Conservation (phyloP, 495 filamentous ascomycete genomes). For the Durotheca rogersii region DNA sequence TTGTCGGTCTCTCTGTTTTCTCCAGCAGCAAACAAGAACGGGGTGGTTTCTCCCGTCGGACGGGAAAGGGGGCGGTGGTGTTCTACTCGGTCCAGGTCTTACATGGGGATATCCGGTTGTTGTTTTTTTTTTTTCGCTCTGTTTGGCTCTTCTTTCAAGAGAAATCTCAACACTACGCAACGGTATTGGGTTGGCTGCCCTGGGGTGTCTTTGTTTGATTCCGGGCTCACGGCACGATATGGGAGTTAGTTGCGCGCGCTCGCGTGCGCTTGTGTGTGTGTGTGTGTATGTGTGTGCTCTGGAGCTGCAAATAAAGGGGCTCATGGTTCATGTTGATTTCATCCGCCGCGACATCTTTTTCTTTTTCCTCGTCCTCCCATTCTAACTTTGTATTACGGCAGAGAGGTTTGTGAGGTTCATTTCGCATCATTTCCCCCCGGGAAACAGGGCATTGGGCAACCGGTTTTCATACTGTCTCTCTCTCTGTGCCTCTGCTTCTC, state of each 20-base stretch:
- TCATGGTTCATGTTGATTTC: slow-evolving; percentile 38
- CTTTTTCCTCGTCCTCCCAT: too few species aligned
- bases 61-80: slow-evolving; percentile 33
- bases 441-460: too few species aligned
- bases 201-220: slow-evolving; percentile 33
- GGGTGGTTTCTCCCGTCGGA: slow-evolving; percentile 33
- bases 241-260: slow-evolving; percentile 37
- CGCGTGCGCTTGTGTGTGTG: too few species aligned
- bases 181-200: slow-evolving; percentile 31
- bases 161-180: slow-evolving; percentile 37
- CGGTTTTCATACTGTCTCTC: too few species aligned
- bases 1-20: slow-evolving; percentile 33
- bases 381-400: slow-evolving; percentile 31
- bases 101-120: slow-evolving; percentile 36
- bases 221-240: slow-evolving; percentile 37
- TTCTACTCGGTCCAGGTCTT: slow-evolving; percentile 34
- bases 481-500: too few species aligned
- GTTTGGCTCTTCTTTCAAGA: too few species aligned
- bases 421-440: slow-evolving; percentile 29
- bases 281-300: slow-evolving; percentile 29
- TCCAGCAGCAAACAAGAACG: slow-evolving; percentile 31
- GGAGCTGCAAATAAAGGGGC: slow-evolving; percentile 41
- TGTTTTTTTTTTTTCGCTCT: too few species aligned
- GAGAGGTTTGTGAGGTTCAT: slow-evolving; percentile 28
- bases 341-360: slow-evolving; percentile 14